phyloP scores from a whole-genome alignment of 2,329 filamentous ascomycete species.

The Ilyonectria robusta region DNA sequence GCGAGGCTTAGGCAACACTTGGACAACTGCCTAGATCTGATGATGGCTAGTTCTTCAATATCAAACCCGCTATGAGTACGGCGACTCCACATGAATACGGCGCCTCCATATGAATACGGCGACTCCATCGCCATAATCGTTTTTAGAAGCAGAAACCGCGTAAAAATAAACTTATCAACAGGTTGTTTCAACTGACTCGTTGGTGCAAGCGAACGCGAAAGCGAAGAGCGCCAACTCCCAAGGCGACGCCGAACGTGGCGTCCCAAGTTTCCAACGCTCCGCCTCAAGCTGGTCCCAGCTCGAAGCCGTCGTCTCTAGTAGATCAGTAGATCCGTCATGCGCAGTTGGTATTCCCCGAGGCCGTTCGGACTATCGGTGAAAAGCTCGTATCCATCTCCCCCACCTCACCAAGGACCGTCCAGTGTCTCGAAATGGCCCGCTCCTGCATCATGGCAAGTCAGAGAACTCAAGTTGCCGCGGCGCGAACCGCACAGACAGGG shows the following conservation, averaged over 20 bases:
- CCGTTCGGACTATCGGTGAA: neutral
- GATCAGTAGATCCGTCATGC: neutral
- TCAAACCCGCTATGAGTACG: neutral
- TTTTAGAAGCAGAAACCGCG: neutral
- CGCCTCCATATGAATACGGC: neutral
- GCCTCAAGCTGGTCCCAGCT: neutral
- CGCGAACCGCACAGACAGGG: neutral
- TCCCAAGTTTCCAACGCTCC: neutral
- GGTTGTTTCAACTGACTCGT: neutral
- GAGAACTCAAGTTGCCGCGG: neutral
- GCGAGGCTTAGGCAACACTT: slow-evolving; percentile 43
- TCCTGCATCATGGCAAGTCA: neutral
- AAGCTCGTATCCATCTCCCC: neutral
- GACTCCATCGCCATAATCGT: neutral
- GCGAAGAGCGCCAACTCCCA: neutral
- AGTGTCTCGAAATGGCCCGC: neutral
- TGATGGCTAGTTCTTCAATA: neutral
- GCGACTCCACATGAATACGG: neutral
- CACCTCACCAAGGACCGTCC: neutral
- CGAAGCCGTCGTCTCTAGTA: neutral
- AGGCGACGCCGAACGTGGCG: neutral
- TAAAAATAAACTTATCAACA: neutral
- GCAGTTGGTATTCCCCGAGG: neutral
- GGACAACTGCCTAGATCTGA: neutral
- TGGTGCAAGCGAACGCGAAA: neutral